Conservation (phyloP, 371 early-diverging fungal species). For the Mucor mucedo region DNA sequence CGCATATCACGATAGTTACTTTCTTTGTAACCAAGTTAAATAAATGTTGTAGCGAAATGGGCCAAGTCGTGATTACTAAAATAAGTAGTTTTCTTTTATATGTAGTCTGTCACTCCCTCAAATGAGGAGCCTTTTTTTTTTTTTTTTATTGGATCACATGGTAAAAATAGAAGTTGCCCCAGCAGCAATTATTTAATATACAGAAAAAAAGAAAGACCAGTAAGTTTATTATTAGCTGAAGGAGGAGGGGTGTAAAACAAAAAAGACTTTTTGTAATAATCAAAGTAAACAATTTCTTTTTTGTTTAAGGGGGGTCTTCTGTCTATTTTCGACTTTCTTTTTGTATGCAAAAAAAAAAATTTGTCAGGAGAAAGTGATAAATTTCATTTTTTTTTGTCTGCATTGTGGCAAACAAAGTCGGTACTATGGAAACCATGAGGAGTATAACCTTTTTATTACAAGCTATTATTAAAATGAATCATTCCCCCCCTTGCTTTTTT, state of each 20-base stretch:
- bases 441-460: constrained; percentile 1
- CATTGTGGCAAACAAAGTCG: neutral
- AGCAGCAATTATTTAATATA: neutral
- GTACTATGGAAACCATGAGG: neutral
- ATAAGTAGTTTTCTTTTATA: neutral
- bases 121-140: constrained; percentile 1
- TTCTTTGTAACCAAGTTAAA: neutral
- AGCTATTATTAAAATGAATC: constrained; percentile 6
- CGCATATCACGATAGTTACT: too few relatives aligned
- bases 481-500: constrained; percentile 1
- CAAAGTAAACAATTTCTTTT: too few relatives aligned
- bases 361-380: too few relatives aligned
- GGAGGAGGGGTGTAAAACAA: neutral
- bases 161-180: neutral
- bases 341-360: too few relatives aligned
- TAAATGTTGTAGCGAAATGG: too few relatives aligned
- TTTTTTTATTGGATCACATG: neutral
- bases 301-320: too few relatives aligned
- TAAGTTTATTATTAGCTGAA: neutral
- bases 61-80: neutral
- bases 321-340: too few relatives aligned
- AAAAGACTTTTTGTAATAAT: too few relatives aligned
- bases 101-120: neutral
- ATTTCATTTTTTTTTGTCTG: neutral
- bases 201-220: neutral